Evolutionary conservation across 2,329 filamentous ascomycete genomes (phyloP).

Genomic region (Aspergillus ustus): DNA sequence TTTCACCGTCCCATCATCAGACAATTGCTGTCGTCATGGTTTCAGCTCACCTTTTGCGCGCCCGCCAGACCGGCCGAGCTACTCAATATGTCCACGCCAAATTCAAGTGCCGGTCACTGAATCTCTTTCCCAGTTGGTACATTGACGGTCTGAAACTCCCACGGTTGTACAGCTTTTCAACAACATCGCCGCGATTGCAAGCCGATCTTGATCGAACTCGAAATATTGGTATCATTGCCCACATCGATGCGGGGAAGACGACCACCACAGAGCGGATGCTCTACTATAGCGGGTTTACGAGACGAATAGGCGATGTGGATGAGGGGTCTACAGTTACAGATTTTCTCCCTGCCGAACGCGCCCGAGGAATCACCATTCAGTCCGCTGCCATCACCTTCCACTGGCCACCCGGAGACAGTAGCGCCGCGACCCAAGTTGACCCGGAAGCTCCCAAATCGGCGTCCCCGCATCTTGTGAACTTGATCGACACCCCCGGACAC

Average conservation of each 20-base stretch:
- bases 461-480: slow-evolving; percentile 73
- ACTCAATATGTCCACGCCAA: slow-evolving; percentile 9
- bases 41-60: slow-evolving; percentile 36
- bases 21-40: slow-evolving; percentile 31
- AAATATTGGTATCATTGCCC: slow-evolving; percentile 98
- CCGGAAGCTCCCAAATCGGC: slow-evolving; percentile 53
- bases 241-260: slow-evolving; percentile 98
- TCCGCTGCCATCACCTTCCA: slow-evolving; percentile 94
- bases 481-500: slow-evolving; percentile 96
- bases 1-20: slow-evolving; percentile 10
- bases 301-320: slow-evolving; percentile 91
- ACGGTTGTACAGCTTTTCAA: slow-evolving; percentile 34
- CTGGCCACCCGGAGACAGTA: slow-evolving; percentile 69
- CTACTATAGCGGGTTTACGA: slow-evolving; percentile 89
- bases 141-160: neutral
- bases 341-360: slow-evolving; percentile 89
- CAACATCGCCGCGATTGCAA: slow-evolving; percentile 27
- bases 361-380: slow-evolving; percentile 95
- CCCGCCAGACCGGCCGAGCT: slow-evolving; percentile 30
- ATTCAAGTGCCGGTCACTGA: slow-evolving; percentile 14
- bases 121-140: neutral
- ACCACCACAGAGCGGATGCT: slow-evolving; percentile 99
- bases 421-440: slow-evolving; percentile 23
- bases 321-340: slow-evolving; percentile 97
- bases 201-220: slow-evolving; percentile 66